Evolutionary conservation across 805 yeast genomes (phyloP).

Genomic region (Blastobotrys peoriensis): DNA sequence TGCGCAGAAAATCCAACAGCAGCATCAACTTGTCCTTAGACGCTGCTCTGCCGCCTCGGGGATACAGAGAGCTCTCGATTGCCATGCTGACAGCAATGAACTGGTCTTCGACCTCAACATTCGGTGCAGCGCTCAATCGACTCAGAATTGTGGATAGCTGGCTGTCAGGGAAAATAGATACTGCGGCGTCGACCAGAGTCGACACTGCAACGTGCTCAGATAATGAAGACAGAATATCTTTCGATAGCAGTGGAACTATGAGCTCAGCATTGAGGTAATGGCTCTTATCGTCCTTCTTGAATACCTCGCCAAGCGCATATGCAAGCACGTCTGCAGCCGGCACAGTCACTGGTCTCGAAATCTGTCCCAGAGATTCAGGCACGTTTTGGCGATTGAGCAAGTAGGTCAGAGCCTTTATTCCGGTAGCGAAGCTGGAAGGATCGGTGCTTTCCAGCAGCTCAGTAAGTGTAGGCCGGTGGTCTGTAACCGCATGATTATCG

Average conservation of each 20-base stretch:
- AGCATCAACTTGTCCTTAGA: not conserved
- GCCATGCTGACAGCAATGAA: not conserved
- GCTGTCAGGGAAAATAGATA: not conserved
- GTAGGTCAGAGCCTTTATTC: slow-evolving; percentile 16
- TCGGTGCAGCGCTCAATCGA: not conserved
- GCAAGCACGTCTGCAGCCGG: slow-evolving; percentile 20
- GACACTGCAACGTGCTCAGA: slow-evolving; percentile 1
- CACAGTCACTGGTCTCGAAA: slow-evolving; percentile 15
- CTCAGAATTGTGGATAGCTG: not conserved
- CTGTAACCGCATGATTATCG: too few species aligned
- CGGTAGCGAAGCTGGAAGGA: slow-evolving; percentile 13
- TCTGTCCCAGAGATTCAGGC: slow-evolving; percentile 12
- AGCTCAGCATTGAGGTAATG: not conserved
- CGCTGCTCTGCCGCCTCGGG: not conserved
- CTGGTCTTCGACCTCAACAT: not conserved
- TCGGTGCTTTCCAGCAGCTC: slow-evolving; percentile 18
- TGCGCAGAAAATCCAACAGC: not conserved
- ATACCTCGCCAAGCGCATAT: slow-evolving; percentile 14
- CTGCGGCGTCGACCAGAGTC: not conserved
- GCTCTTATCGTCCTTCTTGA: slow-evolving; percentile 4
- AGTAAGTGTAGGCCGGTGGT: slow-evolving; percentile 16
- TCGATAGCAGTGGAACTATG: not conserved
- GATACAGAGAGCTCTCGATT: not conserved
- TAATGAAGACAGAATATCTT: not conserved
- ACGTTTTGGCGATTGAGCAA: slow-evolving; percentile 14